phyloP scores from a whole-genome alignment of 768 basidiomycete species.

The Exidia glandulosa region DNA sequence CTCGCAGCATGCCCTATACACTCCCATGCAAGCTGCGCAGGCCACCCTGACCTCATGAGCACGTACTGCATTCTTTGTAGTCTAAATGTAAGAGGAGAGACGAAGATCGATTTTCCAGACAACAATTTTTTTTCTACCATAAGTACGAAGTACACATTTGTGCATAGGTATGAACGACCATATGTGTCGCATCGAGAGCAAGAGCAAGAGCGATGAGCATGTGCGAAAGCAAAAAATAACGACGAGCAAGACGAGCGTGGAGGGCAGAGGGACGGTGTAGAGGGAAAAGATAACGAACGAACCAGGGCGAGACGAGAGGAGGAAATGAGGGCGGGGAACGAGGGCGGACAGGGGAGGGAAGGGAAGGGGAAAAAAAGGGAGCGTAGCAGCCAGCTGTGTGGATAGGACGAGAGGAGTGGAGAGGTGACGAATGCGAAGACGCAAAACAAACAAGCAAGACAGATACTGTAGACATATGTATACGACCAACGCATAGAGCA shows the following conservation, averaged over 20 bases:
- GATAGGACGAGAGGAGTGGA: not conserved
- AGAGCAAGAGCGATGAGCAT: too few relatives aligned
- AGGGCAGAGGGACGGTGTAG: not conserved
- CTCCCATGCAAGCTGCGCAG: conserved; percentile 31
- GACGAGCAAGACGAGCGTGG: too few relatives aligned
- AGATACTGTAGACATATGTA: not conserved
- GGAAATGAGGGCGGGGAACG: not conserved
- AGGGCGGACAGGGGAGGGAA: too few relatives aligned
- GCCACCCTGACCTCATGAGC: conserved; percentile 2
- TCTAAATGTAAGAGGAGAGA: too few relatives aligned
- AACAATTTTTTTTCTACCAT: not conserved
- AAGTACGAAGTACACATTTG: not conserved
- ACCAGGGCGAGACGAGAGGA: not conserved
- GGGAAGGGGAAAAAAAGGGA: not conserved
- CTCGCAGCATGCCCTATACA: conserved; percentile 63
- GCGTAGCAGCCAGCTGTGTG: not conserved
- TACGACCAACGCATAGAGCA: not conserved
- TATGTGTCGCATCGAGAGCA: not conserved
- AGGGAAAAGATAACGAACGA: not conserved
- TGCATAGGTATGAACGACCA: not conserved
- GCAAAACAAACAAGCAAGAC: not conserved
- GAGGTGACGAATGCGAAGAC: not conserved
- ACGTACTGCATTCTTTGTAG: not conserved
- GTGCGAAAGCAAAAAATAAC: too few relatives aligned
- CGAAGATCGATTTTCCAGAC: too few relatives aligned